Evolutionary conservation across 768 basidiomycete species (phyloP), one percentile per base, ranked within the genome.

Genomic region (Tulasnella sp.): DNA sequence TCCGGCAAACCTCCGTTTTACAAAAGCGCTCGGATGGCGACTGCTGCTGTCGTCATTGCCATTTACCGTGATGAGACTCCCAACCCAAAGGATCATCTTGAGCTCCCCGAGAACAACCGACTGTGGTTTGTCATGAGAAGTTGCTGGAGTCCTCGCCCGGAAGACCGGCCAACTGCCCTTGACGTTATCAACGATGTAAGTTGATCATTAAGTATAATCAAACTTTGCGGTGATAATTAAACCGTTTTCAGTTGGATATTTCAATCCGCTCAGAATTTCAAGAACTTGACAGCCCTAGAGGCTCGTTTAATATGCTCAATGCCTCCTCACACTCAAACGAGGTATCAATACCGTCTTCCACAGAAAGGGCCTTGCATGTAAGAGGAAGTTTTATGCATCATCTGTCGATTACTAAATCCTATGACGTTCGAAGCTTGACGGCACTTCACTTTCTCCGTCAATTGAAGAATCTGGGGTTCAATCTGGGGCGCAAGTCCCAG

Each of bases 1-100:
- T 48, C 71, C 19, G 78, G 56, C 9, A 31, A 79, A 39, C 34
- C 39, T 34, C 78, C 78, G 6, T 79, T 73, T 38, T 40, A 46
- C 12, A 40, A 36, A 31, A 39, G 27, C 8, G 19, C 38, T 38
- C n/a, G 44, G 3, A 44, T 44, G 44, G 44, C 44, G 1, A 44
- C 21, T 14, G 40, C n/a, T 19, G 21, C 27, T 14, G 16, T 74
- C 24, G n/a, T 79, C 16, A 68, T 68, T 9, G 78, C 71, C 16
- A 74, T 79, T 44, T 14, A 9, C 24, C 24, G 78, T 71, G 12
- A 14, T 40, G 21, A 42, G 44, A 44, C 40, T 4, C 78, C 78
- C n/a, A 38, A 44, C 7, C 71, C 40, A 21, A 24, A 79, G 48
- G 27, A 39, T 27, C 56, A 77, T 39, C 78, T 14, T 14, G 38